These are phyloP conservation scores for Stagonosporopsis vannaccii DNA, from an alignment of 2,329 filamentous ascomycete species.

Conservation along the genomic window DNA sequence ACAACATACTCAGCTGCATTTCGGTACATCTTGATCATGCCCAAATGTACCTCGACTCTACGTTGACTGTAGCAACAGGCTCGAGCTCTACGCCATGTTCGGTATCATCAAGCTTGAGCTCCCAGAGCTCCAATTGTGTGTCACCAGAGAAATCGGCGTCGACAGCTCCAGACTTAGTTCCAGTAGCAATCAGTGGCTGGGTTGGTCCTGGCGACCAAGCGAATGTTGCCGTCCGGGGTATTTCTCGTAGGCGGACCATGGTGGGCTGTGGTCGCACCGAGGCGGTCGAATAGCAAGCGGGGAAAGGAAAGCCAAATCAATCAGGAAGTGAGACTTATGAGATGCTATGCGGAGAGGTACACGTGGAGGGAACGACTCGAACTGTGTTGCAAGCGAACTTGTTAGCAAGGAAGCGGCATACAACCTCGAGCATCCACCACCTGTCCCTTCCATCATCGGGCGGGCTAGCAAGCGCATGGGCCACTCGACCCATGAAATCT, in stretches of 20 bases:
- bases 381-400: conserved; percentile 22
- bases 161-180: conserved; percentile 92
- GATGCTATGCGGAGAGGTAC: conserved; percentile 19
- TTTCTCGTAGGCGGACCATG: conserved; percentile 97
- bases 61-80: conserved; percentile 81
- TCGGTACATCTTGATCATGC: not conserved
- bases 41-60: conserved; percentile 79
- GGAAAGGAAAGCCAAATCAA: conserved; percentile 30
- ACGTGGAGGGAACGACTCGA: conserved; percentile 32
- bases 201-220: conserved; percentile 88
- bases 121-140: conserved; percentile 95
- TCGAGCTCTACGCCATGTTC: conserved; percentile 82
- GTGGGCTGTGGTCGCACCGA: conserved; percentile 47
- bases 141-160: conserved; percentile 98
- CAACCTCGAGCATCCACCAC: conserved; percentile 42
- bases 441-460: conserved; percentile 42
- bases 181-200: conserved; percentile 86
- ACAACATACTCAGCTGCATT: conserved; percentile 31
- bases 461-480: conserved; percentile 31
- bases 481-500: conserved; percentile 37
- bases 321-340: conserved; percentile 17
- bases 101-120: conserved; percentile 80
- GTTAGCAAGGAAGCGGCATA: conserved; percentile 34
- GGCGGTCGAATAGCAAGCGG: conserved; percentile 31
- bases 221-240: conserved; percentile 95